Base-by-base conservation (phyloP, 768 basidiomycete species). In the Chalciporus pseudorubinellus region DNA sequence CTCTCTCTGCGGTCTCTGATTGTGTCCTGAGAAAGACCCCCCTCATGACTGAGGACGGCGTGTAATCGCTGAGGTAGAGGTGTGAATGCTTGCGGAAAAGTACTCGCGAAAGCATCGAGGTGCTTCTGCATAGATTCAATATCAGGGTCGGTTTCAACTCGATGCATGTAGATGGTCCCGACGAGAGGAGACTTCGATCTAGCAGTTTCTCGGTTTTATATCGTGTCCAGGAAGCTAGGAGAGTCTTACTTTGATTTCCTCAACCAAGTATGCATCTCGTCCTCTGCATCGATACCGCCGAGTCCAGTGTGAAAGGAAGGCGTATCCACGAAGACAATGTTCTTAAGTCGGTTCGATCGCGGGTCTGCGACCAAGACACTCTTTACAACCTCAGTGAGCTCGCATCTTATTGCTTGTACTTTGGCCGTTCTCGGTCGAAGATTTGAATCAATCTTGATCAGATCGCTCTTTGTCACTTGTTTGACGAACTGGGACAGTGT, bases 281-380 rank as follows among this genome's bases (percentile, higher is more conserved):
- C 4, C 13, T 24, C 29, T 9, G 59, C 45, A 42, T 61, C 46
- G 4, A 33, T 42, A 6, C 42, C 14, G 8, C 51, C 26, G 16
- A 34, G 41, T 20, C 19, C 60, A 1, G 61, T 62, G 39, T 48
- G 44, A 28, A 62, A 63, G 0, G 61, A 63, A 20, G 63, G 63
- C 0, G 58, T 53, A 28, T 64, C 63, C 4, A 62, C 40, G 20
- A 64, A 58, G 8, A 65, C 56, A 10, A 63, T 47, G 13, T 39
- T n/a, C n/a, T n/a, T n/a, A 44, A 21, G 24, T 24, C 24, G 24
- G 24, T 24, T n/a, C n/a, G n/a, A n/a, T n/a, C n/a, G n/a, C n/a
- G 24, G 24, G 4, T 46, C 46, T 7, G 55, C 6, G 1, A 48
- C 55, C 14, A 44, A n/a, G 1, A 41, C 48, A 3, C 0, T 26